These are phyloP conservation scores for Durotheca rogersii DNA, from an alignment of 495 filamentous ascomycete species.

Conservation along the genomic window DNA sequence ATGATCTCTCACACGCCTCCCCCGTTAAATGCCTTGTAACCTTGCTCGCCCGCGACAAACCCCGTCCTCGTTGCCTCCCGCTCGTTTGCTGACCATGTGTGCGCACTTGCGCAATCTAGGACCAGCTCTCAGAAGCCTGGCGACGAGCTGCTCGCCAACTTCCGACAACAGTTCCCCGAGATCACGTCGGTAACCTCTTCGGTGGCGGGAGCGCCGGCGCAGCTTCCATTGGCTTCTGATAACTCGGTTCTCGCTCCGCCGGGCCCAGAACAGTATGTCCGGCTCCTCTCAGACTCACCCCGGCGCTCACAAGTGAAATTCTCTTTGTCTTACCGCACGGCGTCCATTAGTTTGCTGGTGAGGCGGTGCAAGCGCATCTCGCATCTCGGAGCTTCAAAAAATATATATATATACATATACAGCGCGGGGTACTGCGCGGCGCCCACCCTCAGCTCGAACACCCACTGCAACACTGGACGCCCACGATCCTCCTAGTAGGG, in stretches of 20 bases:
- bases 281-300: slow-evolving; percentile 14
- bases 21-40: slow-evolving; percentile 26
- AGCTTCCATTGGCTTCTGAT: slow-evolving; percentile 40
- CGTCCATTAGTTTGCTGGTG: slow-evolving; percentile 10
- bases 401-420: too few species aligned
- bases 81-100: slow-evolving; percentile 29
- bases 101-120: slow-evolving; percentile 46
- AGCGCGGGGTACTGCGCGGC: slow-evolving; percentile 29
- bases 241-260: slow-evolving; percentile 44
- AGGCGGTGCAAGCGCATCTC: slow-evolving; percentile 32
- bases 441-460: slow-evolving; percentile 19
- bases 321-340: slow-evolving; percentile 11
- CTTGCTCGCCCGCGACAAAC: slow-evolving; percentile 14
- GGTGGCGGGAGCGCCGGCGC: slow-evolving; percentile 32
- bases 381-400: slow-evolving; percentile 12
- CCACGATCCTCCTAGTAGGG: slow-evolving; percentile 6
- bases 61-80: neutral
- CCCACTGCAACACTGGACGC: slow-evolving; percentile 13
- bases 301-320: neutral
- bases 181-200: slow-evolving; percentile 45
- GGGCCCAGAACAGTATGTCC: slow-evolving; percentile 53
- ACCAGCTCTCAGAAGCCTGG: slow-evolving; percentile 84
- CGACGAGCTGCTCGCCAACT: slow-evolving; percentile 79
- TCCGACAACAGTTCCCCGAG: slow-evolving; percentile 77
- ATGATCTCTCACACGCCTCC: neutral